Evolutionary conservation across 1,139 yeast genomes (phyloP).

Genomic region (Saccharomyces uvarum): DNA sequence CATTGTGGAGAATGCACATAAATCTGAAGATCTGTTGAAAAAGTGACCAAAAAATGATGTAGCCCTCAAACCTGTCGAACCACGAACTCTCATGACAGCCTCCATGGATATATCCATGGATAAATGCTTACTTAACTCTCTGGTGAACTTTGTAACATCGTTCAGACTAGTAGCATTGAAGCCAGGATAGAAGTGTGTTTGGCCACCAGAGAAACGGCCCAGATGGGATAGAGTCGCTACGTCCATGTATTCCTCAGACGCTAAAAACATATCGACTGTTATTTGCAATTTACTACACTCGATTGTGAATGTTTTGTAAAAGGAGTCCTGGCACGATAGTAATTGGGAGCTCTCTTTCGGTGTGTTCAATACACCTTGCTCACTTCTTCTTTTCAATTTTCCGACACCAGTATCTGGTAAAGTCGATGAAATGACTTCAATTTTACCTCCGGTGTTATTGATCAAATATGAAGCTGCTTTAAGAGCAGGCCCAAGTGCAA

Average conservation of each 20-base stretch:
- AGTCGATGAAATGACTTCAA: slow-evolving; percentile 69
- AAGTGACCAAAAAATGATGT: slow-evolving; percentile 85
- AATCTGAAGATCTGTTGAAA: slow-evolving; percentile 89
- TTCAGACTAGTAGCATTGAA: slow-evolving; percentile 79
- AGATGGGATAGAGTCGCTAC: slow-evolving; percentile 84
- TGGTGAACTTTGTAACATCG: slow-evolving; percentile 80
- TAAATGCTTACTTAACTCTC: slow-evolving; percentile 80
- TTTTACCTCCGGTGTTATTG: slow-evolving; percentile 79
- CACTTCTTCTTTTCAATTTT: slow-evolving; percentile 72
- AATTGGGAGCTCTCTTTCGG: slow-evolving; percentile 71
- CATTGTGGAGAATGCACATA: slow-evolving; percentile 95
- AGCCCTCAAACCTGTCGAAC: slow-evolving; percentile 83
- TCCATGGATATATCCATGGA: slow-evolving; percentile 87
- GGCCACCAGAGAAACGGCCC: slow-evolving; percentile 93
- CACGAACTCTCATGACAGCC: slow-evolving; percentile 92
- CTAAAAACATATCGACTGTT: slow-evolving; percentile 83
- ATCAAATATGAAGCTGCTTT: slow-evolving; percentile 80
- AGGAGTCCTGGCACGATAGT: slow-evolving; percentile 68
- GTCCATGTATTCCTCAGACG: slow-evolving; percentile 79
- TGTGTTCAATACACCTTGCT: slow-evolving; percentile 72
- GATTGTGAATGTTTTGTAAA: slow-evolving; percentile 88
- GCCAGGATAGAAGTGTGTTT: slow-evolving; percentile 92
- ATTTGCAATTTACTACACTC: slow-evolving; percentile 88
- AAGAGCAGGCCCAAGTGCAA: slow-evolving; percentile 89
- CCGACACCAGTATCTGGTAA: slow-evolving; percentile 85